Base-by-base conservation (phyloP, 2,329 filamentous ascomycete species). In the Furcasterigmium furcatum region DNA sequence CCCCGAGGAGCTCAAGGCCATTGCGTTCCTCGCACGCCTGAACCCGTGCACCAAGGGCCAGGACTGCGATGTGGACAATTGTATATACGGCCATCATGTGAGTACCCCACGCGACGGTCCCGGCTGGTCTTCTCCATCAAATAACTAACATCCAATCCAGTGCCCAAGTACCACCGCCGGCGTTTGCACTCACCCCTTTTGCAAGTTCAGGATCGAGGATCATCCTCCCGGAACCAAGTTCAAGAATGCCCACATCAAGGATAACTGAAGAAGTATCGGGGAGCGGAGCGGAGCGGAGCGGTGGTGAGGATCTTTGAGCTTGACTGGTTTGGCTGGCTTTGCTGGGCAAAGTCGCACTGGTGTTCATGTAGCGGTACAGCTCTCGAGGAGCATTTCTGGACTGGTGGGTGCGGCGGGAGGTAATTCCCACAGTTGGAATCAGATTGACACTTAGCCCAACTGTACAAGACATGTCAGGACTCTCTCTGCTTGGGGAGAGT, bases 11-110 rank as follows among this genome's bases (percentile, higher is more conserved):
- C 63, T 77, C 43, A 71, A 71, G 29, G 80, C 78, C 3, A 77
- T 84, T 49, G 71, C 74, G 1, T 74, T 75, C 52, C 55, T 84
- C 41, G 72, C 79, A 3, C 70, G 80, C 6, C 62, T 78, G 46
- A 83, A 80, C 46, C 80, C 79, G 2, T 84, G 80, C 60, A 68
- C 68, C 0, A 71, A 64, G 24, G 76, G 77, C 0, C 80, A 84
- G 57, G 68, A 78, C n/a, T 84, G 80, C 52, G 72, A 76, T 7
- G 62, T 72, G 4, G 70, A 74, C 2, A 73, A 76, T 50, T 84
- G 80, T 57, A 82, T 84, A 47, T 84, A 84, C 53, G 80, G 80
- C 3, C 80, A 84, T 57, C 74, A 84, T 55, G 77, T 80, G 56
- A 66, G 76, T 69, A 36, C 22, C 20, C 13, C 6, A 24, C 18